Base-by-base conservation (phyloP, 768 basidiomycete species). In the Coprinopsis marcescibilis region DNA sequence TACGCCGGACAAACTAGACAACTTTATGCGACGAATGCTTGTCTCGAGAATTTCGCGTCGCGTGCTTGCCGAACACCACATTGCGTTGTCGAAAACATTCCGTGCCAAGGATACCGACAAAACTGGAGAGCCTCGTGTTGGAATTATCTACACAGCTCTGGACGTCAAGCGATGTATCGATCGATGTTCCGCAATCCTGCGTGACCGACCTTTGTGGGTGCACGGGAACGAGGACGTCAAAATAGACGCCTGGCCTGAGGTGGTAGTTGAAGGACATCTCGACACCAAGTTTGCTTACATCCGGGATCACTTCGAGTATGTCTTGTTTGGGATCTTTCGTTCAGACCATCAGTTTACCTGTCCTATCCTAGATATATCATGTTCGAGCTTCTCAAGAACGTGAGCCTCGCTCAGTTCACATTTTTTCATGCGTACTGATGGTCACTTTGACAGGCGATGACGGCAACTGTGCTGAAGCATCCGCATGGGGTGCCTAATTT, bases 11-110 rank as follows among this genome's bases (percentile, higher is more conserved):
- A 73, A 77, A 32, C 72, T 94, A 11, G 90, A 93, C 61, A 75
- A 86, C 2, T 90, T 92, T 62, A 89, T 92, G 85, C 78, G 82
- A 19, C 80, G 90, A 19, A 95, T 95, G 91, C 75, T 95, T 8
- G 77, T 90, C 40, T 93, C 91, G 2, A 77, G 91, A 44, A 92
- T 93, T 61, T 92, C 90, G 11, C 77, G 91, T 17, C 81, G 91
- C 25, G 92, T 95, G 25, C 75, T 95, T 19, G 87, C 81, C 3
- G 89, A 93, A 59, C 91, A 95, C 54, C 91, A 95, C 55, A 78
- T 93, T 44, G 85, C 89, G 1, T 70, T 95, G 4, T 85, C 89
- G 5, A 72, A 77, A 47, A 76, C 73, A 21, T 70, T 79, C 48
- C 63, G 61, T 52, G 65, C 73, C 37, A 60, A 60, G 35, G 55